Percentiles rank a stretch among this genome's conserved stretches.
These are phyloP conservation scores for Borovskyia barvae DNA, from an alignment of 208 protist genomes.

Conservation along the genomic window DNA sequence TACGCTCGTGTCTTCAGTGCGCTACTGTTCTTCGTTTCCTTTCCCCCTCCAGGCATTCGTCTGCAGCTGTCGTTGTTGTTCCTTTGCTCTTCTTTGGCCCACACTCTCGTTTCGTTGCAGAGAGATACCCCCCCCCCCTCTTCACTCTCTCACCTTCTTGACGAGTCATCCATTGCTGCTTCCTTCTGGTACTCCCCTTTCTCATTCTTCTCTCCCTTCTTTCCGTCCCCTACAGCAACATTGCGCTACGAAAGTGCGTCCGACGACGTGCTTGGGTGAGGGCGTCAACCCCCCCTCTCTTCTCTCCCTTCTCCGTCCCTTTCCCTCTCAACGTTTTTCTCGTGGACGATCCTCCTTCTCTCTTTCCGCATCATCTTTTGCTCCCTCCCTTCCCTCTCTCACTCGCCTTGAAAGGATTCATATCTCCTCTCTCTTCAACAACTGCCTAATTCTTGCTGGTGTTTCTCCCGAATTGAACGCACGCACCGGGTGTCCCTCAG, in stretches of 20 bases:
- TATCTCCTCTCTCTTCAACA: background rate
- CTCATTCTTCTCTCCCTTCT: slow-evolving; percentile 1
- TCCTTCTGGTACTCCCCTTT: background rate
- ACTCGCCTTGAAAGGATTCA: background rate
- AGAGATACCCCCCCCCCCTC: background rate
- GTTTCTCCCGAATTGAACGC: too few species aligned
- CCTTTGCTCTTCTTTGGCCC: background rate
- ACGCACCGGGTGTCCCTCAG: too few species aligned
- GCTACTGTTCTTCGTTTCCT: too few species aligned
- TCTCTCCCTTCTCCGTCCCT: background rate
- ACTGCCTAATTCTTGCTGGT: background rate
- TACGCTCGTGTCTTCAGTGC: too few species aligned
- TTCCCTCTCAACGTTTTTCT: background rate
- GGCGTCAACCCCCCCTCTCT: background rate
- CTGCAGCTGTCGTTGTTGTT: too few species aligned
- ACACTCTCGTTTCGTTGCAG: background rate
- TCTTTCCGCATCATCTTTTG: background rate
- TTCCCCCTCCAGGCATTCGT: too few species aligned
- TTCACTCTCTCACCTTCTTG: background rate
- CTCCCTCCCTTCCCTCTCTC: background rate
- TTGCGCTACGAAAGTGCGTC: background rate
- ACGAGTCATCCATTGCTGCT: background rate
- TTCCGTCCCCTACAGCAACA: background rate
- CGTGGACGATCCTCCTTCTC: too few species aligned
- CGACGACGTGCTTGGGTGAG: background rate